A percentile compares a stretch with the other conserved stretches of the same genome.
Conservation (phyloP, 2,329 filamentous ascomycete genomes). For the Clathrospora elynae region DNA sequence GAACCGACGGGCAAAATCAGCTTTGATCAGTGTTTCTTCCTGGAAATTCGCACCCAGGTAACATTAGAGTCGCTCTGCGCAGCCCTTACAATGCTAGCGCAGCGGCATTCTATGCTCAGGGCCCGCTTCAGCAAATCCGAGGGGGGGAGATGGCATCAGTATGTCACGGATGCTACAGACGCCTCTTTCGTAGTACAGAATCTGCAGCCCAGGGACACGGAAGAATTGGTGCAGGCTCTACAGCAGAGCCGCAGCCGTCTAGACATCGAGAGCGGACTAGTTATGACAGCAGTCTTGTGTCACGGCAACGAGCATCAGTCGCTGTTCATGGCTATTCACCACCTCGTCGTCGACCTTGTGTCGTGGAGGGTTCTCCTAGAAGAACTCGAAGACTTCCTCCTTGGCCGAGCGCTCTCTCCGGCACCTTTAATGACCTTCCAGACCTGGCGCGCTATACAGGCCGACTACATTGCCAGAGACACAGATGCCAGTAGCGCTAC, state of each 20-base stretch:
- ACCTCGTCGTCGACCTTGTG: constrained; percentile 48
- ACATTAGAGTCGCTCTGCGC: no score
- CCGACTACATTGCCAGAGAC: no score
- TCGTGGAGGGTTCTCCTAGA: constrained; percentile 51
- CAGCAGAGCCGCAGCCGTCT: neutral
- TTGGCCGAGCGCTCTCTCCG: no score
- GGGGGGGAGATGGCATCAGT: neutral
- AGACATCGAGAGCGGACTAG: neutral
- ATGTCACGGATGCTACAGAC: neutral
- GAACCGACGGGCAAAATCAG: neutral
- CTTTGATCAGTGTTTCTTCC: neutral
- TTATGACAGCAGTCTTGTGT: neutral
- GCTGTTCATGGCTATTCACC: constrained; percentile 32
- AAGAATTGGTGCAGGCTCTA: neutral
- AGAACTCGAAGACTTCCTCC: constrained; percentile 48
- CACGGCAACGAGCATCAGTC: neutral
- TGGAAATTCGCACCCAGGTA: neutral
- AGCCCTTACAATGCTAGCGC: no score
- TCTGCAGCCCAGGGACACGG: neutral
- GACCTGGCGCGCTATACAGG: no score
- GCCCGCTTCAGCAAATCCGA: no score
- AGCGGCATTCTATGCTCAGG: no score
- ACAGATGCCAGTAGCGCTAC: no score
- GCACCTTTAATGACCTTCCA: no score
- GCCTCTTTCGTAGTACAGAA: neutral